Base-by-base conservation (phyloP, 192 early-diverging fungal genomes). In the Coemansia erecta region DNA sequence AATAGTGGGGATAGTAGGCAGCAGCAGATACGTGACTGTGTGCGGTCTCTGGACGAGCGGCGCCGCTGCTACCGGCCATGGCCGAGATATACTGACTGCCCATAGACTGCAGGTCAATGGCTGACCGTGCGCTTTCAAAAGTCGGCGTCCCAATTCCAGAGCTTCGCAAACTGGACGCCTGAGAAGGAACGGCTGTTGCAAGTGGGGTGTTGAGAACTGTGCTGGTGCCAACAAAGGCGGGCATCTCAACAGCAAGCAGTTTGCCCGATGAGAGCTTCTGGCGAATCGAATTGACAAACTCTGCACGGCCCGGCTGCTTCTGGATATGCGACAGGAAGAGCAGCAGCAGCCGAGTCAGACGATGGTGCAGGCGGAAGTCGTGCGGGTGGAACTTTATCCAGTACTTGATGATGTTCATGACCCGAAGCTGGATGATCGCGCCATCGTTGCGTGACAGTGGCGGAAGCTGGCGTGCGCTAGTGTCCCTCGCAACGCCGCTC, bases 311-410 rank as follows among this genome's bases (percentile, higher is more conserved):
- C 4, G 71, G 72, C 53, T 82, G 75, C 61, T 72, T 70, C 59
- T 72, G 75, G 44, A 82, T 82, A 41, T 78, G 76, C 0, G 68
- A 65, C 11, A 82, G 51, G 43, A 82, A 82, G 26, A 82, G 61
- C 18, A 82, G 24, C 58, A 82, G 53, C 47, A 82, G 59, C 8
- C 72, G 65, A 3, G 72, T 72, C 8, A 82, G 68, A 17, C 75
- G 75, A 21, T 76, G 68, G 54, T 78, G 75, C 22, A 78, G 46
- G 19, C 66, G 60, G 39, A 82, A 82, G 53, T 82, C 81, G 52
- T 85, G 83, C 49, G 84, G 87, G 56, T 94, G 91, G 47, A 70
- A 83, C 58, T 95, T 93, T 22, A 95, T 69, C 95, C 95, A 98
- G 53, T 82, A 84, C 69, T 94, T 96, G 64, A 95, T 75, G 4